Evolutionary conservation across 164 flowering plant genomes (phyloP).

Genomic region (Magnolia officinalis): DNA sequence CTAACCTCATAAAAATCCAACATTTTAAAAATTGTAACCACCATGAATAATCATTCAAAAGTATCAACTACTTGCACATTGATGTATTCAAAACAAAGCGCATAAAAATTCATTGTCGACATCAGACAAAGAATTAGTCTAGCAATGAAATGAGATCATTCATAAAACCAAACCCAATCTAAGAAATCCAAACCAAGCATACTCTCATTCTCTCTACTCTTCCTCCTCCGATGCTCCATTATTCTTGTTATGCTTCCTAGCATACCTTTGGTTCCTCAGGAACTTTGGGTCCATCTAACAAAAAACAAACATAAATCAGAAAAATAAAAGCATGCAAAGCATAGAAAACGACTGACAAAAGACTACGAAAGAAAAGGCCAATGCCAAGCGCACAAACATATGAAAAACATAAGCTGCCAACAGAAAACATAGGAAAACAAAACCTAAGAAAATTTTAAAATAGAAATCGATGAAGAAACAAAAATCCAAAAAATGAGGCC

Average conservation of each 20-base stretch:
- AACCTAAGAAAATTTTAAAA: not conserved
- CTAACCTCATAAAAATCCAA: not conserved
- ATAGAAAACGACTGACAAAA: not conserved
- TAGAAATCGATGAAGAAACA: not conserved
- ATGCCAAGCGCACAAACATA: no score
- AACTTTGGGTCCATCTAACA: slow-evolving; percentile 93
- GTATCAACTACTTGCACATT: not conserved
- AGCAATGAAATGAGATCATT: not conserved
- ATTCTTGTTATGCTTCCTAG: slow-evolving; percentile 91
- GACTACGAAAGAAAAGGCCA: not conserved
- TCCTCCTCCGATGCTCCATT: slow-evolving; percentile 42
- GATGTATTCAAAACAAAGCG: not conserved
- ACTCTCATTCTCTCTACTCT: slow-evolving; percentile 8
- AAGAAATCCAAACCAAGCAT: not conserved
- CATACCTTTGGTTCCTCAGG: slow-evolving; percentile 99
- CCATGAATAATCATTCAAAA: not conserved
- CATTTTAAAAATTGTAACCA: not conserved
- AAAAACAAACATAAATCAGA: not conserved
- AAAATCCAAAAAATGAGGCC: not conserved
- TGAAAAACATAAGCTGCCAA: no score
- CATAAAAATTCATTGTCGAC: not conserved
- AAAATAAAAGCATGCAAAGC: not conserved
- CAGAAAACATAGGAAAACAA: not conserved
- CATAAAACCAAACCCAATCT: not conserved
- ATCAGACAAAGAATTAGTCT: not conserved